Evolutionary conservation across 768 basidiomycete species (phyloP), one percentile per base, ranked within the genome.

Genomic region (Mycena olivaceomarginata): DNA sequence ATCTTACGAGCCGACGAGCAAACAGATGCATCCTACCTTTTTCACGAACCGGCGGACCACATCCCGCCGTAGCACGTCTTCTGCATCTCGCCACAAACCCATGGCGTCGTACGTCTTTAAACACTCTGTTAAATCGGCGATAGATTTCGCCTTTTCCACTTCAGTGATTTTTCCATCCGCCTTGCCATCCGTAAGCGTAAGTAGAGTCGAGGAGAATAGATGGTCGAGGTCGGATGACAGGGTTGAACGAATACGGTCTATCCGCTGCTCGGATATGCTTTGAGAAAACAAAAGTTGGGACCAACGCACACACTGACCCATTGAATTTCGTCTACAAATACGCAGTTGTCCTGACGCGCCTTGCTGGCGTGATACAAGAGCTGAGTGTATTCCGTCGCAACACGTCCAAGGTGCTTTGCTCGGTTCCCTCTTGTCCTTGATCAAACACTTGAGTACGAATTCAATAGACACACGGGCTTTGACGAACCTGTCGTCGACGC

Each of bases 371-470:
- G 95, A 83, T 99, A 99, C 37, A 97, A 89, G 22, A 99, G 89
- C 82, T 99, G 98, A 12, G 92, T 95, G 82, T 98, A 99, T 85
- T 99, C 98, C 11, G 93, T 89, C 16, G 97, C 96, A 40, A 98
- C 95, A 67, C 98, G 92, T 13, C 91, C 90, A 16, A 98, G 89
- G 82, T 97, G 95, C 83, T 97, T 96, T 43, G 94, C 93, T 60
- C 93, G 90, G 82, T 92, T 93, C 11, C 91, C 91, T 77, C 89
- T 91, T 51, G 88, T 85, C 82, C 94, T 40, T 80, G 22, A 66
- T 78, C 64, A 74, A 62, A 31, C 22, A n/a, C 20, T 37, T 56
- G 39, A 57, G 53, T 60, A 25, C 51, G 51, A 37, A 63, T 39
- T 68, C 48, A 53, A 60, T 48, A 43, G 67, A 56, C 22, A 2